Evolutionary conservation across 257 asterid species (phyloP), one percentile per base, ranked within the genome.

Genomic region (Ocimum tenuiflorum): DNA sequence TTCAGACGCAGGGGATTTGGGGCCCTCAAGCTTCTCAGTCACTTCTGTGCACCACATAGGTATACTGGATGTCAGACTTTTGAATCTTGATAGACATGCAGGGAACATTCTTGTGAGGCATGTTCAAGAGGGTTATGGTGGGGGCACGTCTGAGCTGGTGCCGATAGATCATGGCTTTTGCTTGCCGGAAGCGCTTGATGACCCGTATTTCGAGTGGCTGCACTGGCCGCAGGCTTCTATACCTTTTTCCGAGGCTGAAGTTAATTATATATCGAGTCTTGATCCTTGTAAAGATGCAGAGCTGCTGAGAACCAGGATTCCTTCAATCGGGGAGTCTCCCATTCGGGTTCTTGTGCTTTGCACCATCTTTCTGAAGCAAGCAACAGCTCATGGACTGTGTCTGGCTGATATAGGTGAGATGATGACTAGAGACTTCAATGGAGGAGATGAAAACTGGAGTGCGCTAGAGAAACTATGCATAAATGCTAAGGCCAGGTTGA

Each of bases 61-160:
- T 31, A 89, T 92, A 69, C 78, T 92, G 15, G 98, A 92, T 35
- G 71, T 92, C 7, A 79, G 98, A 36, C 78, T 87, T 70, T 82
- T 92, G 83, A 92, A 89, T 75, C 97, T 92, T 6, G 98, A 89
- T 42, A 85, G 98, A 71, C 98, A 92, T 58, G 97, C 97, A 0
- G 98, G 98, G 52, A 92, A 92, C 62, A 81, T 92, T 71, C 83
- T 92, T 3, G 96, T 92, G 78, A 85, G 75, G 81, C 85, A 77
- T 4, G 86, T 78, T 38, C 65, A 60, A 19, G 95, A 76, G 62
- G 72, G 76, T 55, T 81, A 75, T 60, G 80, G 71, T 11, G 76
- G 78, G 51, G 48, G 48, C 2, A 11, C 15, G 2, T 83, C 94
- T 4, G 96, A 89, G 84, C 89, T 92, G 9, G 86, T n/a, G n/a